Evolutionary conservation across 805 yeast genomes (phyloP), one percentile per base, ranked within the genome.

Genomic region (Saccharomycopsis capsularis): DNA sequence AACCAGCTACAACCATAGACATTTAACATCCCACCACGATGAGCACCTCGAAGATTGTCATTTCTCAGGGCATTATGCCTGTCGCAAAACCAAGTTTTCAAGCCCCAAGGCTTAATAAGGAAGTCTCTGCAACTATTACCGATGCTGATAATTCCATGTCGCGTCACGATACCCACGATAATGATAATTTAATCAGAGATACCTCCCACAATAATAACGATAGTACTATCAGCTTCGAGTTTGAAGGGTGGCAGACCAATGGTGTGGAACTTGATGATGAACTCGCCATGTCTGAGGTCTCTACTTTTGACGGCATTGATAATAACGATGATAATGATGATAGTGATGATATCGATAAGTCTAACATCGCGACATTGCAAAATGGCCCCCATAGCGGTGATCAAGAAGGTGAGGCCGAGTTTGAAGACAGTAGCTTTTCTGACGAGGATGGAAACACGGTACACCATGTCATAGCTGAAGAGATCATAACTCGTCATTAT

Each of bases 181-280:
- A n/a, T n/a, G n/a, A n/a, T 18, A 37, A 37, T 9, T 11, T 18
- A 18, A 9, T 37, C 40, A 37, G 9, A 15, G 11, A 9, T 18
- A 9, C 11, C 16, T 37, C 16, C 11, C 40, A 11, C 40, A 9
- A 11, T 18, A n/a, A 37, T 15, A 9, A 11, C 11, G 16, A 9
- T 24, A 21, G 9, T 24, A n/a, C n/a, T 30, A 40, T 16, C 13
- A n/a, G 22, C 30, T 16, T n/a, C 25, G n/a, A n/a, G n/a, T 40
- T 22, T 24, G 16, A 41, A 9, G 45, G 50, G 11, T 40, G 46
- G 46, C 40, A 35, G 30, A 44, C 40, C n/a, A 21, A 44, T 6
- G 50, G 27, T 15, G n/a, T 38, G 41, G 41, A 38, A 4, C n/a
- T n/a, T n/a, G 41, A 38, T 5, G 47, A 21, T 22, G 41, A 44